These are phyloP conservation scores for Pezizomycotina sp. DNA, from an alignment of 2,329 filamentous ascomycete species.

Conservation along the genomic window DNA sequence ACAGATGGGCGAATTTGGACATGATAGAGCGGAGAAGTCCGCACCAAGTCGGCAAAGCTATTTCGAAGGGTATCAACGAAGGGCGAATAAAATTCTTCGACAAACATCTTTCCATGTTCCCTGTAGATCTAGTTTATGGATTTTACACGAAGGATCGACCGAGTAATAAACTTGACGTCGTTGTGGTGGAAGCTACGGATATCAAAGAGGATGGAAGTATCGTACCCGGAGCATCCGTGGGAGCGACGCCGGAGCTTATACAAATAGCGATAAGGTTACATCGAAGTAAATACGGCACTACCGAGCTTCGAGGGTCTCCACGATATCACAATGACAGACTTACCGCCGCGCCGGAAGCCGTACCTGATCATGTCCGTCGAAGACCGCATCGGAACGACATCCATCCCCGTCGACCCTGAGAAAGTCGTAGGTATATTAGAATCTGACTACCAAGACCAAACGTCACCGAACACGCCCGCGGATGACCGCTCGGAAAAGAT, in stretches of 20 bases:
- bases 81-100: conserved; percentile 84
- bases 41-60: conserved; percentile 80
- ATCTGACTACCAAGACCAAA: conserved; percentile 64
- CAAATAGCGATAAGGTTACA: conserved; percentile 89
- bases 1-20: conserved; percentile 72
- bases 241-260: conserved; percentile 68
- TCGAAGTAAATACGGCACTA: conserved; percentile 77
- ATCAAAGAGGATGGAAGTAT: conserved; percentile 82
- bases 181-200: conserved; percentile 68
- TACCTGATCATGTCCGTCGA: conserved; percentile 73
- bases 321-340: conserved; percentile 78
- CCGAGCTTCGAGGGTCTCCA: conserved; percentile 77
- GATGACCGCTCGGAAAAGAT: conserved; percentile 59
- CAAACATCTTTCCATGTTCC: conserved; percentile 88
- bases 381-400: conserved; percentile 67
- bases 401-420: conserved; percentile 70
- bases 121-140: conserved; percentile 68
- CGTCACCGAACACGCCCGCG: conserved; percentile 56
- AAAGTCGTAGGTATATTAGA: conserved; percentile 73
- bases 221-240: conserved; percentile 70
- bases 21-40: conserved; percentile 78
- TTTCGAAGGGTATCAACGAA: conserved; percentile 77
- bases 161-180: conserved; percentile 60
- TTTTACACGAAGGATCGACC: conserved; percentile 70
- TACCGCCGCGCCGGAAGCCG: conserved; percentile 65